Evolutionary conservation across 257 asterid species (phyloP), one percentile per base, ranked within the genome.

Genomic region (Handroanthus guayacan): DNA sequence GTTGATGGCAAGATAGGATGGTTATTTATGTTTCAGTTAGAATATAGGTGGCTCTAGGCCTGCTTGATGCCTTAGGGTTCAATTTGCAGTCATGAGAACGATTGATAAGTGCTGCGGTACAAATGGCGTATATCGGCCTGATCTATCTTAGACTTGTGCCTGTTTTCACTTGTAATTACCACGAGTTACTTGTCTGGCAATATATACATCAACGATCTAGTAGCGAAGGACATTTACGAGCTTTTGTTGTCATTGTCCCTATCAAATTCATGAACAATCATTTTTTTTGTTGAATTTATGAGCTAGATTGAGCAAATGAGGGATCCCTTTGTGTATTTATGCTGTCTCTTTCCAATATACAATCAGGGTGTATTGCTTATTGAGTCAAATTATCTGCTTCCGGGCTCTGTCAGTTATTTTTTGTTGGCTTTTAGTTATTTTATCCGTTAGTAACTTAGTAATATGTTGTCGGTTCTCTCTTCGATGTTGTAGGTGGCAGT

Each of bases 81-180:
- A 13, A 51, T 31, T 20, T 63, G 47, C 72, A 55, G 45, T 25
- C 31, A 25, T 25, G 31, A 25, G 31, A 25, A 25, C 1, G 31
- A 25, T 25, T 0, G 31, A 25, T 25, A 1, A 25, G 31, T 25
- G 1, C 1, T 25, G 31, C 31, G 1, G 31, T 25, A 25, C 31
- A 25, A 25, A 25, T 25, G 31, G 31, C 31, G 1, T 25, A 25
- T 25, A 25, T 25, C 1, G 31, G 31, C 31, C 31, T 1, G n/a
- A 25, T 48, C 57, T 16, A 50, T 76, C 56, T 62, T 68, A 47
- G 69, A 38, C 38, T 39, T 47, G 47, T 67, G 34, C 52, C 39
- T 66, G 54, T 75, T 65, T 74, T 64, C 41, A n/a, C 69, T 74
- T 48, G 62, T 69, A 25, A 31, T 14, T 50, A 41, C 8, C 13